Percentiles rank a stretch among this genome's conserved stretches.
Evolutionary conservation across 495 filamentous ascomycete species (phyloP).

Genomic region (Apodospora peruviana): DNA sequence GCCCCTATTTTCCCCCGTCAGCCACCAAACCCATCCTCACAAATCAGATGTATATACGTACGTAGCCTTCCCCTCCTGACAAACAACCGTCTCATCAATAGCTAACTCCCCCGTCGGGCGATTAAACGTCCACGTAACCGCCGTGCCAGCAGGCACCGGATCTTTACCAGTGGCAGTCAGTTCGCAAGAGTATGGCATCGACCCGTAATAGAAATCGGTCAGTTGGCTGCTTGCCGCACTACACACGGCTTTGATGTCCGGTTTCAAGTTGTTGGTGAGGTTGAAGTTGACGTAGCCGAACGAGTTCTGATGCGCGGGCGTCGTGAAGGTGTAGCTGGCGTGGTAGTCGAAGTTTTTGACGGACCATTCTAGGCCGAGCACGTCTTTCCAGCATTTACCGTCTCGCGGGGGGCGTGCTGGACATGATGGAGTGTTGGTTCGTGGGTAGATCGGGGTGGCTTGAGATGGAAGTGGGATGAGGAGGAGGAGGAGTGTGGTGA

Average conservation of each 20-base stretch:
- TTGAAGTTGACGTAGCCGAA: conserved; percentile 39
- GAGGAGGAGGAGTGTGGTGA: too few species aligned
- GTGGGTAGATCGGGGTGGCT: too few species aligned
- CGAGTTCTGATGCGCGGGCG: conserved; percentile 37
- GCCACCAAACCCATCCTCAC: too few species aligned
- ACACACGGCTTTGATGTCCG: conserved; percentile 28
- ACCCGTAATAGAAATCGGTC: conserved; percentile 38
- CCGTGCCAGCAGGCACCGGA: conserved; percentile 3
- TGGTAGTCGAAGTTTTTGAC: conserved; percentile 30
- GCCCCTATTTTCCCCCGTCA: conserved; percentile 8
- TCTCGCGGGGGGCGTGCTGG: background rate
- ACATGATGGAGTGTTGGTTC: too few species aligned
- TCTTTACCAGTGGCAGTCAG: conserved; percentile 4
- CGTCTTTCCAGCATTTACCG: conserved; percentile 8
- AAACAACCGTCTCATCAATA: conserved; percentile 30
- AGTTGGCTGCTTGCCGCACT: conserved; percentile 31
- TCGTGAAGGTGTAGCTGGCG: conserved; percentile 31
- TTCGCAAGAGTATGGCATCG: conserved; percentile 27
- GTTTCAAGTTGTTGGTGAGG: conserved; percentile 31
- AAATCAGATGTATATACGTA: conserved; percentile 15
- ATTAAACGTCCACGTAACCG: conserved; percentile 29
- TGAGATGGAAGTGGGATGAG: too few species aligned
- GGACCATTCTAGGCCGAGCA: conserved; percentile 13
- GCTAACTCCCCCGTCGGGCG: conserved; percentile 24
- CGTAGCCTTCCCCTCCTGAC: conserved; percentile 21